Evolutionary conservation across 2,329 filamentous ascomycete species (phyloP).

Genomic region (Macrophomina pseudophaseolina): DNA sequence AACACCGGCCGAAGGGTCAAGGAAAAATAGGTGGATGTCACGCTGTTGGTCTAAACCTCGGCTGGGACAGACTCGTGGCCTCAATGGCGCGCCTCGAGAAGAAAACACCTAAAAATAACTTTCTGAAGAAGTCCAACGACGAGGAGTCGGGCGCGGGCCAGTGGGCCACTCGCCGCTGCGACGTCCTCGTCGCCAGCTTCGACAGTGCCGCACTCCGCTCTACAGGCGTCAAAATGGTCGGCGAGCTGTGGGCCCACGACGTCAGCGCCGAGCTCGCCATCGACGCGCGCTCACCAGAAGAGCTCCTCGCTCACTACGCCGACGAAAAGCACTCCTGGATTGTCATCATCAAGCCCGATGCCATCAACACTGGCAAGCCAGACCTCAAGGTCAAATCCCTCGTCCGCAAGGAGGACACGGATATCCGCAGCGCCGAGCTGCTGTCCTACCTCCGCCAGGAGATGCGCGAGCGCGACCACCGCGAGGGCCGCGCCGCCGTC

Average conservation of each 20-base stretch:
- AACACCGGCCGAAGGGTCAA: slow-evolving; percentile 74
- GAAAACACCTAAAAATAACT: slow-evolving; percentile 52
- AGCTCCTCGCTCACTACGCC: slow-evolving; percentile 75
- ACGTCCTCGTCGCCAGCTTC: slow-evolving; percentile 88
- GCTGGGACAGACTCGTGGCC: slow-evolving; percentile 80
- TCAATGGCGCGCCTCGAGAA: slow-evolving; percentile 61
- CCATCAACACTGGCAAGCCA: slow-evolving; percentile 57
- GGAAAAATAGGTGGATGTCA: slow-evolving; percentile 62
- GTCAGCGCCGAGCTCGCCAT: slow-evolving; percentile 88
- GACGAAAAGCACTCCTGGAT: slow-evolving; percentile 85
- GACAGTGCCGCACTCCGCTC: slow-evolving; percentile 77
- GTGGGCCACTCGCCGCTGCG: slow-evolving; percentile 65
- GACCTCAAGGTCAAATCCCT: slow-evolving; percentile 78
- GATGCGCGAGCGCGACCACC: slow-evolving; percentile 76
- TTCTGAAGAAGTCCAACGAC: slow-evolving; percentile 72
- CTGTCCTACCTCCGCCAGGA: slow-evolving; percentile 81
- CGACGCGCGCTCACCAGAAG: slow-evolving; percentile 78
- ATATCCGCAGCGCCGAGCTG: slow-evolving; percentile 75
- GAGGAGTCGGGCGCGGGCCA: slow-evolving; percentile 52
- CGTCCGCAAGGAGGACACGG: slow-evolving; percentile 74
- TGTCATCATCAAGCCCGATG: slow-evolving; percentile 81
- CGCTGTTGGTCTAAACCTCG: slow-evolving; percentile 90
- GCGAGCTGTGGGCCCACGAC: slow-evolving; percentile 79
- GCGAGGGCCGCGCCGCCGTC: slow-evolving; percentile 50
- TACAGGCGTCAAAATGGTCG: slow-evolving; percentile 76